Base-by-base conservation (phyloP, 129 eudicot species). In the Chrysanthemum makinoi region DNA sequence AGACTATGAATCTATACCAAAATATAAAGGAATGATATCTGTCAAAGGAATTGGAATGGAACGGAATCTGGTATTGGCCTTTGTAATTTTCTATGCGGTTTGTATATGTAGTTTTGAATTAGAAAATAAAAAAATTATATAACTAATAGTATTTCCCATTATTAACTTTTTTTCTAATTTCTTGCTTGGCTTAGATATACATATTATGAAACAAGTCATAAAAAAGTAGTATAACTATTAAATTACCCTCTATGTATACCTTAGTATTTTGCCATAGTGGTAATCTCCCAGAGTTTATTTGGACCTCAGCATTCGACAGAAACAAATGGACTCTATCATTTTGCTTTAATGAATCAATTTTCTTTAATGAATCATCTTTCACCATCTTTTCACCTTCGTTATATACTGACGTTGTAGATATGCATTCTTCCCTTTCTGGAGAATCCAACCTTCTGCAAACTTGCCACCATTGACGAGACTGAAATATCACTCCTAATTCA, bases 391-490 rank as follows among this genome's bases (percentile, higher is more conserved):
- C 17, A 52, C 57, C 57, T 13, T 13, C 19, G 8, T 52, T 52
- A 52, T 52, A 52, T 16, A 11, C 54, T 14, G 48, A 66, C 49
- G 6, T 68, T 46, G 48, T 65, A 61, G 75, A 79, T 54, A 81
- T 50, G 51, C 43, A 63, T 66, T 76, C 84, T 72, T 79, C 89
- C 72, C 84, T 79, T 52, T 85, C 84, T 11, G 82, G 78, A 60
- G 80, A 79, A 75, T 85, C 84, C 64, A 79, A 44, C 43, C 84
- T 75, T 51, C 89, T 66, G 67, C 86, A 85, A 55, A 85, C 89
- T 62, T 81, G 86, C 86, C 89, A 85, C 82, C 86, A 85, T 47
- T 82, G 86, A 58, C 77, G 77, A 43, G 86, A 77, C 49, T 79
- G 75, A 64, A 75, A 75, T 17, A 59, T 58, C 68, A 85, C 65